Base-by-base conservation (phyloP, 176 grass and related monocot genomes). In the Juncus effusus region DNA sequence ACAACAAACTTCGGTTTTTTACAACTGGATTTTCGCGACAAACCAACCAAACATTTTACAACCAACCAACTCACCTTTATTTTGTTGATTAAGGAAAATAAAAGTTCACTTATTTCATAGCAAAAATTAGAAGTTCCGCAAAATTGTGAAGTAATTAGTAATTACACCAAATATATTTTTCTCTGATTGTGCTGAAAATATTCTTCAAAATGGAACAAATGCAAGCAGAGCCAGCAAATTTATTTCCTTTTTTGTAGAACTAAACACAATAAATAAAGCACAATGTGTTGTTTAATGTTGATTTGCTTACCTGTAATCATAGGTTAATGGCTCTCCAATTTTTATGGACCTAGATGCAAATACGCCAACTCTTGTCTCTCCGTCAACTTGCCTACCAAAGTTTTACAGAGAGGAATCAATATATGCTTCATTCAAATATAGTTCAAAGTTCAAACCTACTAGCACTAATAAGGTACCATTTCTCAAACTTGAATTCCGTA, bases 241-340 rank as follows among this genome's bases (percentile, higher is more conserved):
- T 28, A 28, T 28, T 28, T 28, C 19, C 1, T 10, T 75, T 62
- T 63, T 2, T 39, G 42, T 40, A 56, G 2, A 16, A 56, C 3
- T 3, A 11, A 39, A 45, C 12, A 41, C 38, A 42, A 10, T 66
- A n/a, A 28, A 28, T 28, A 28, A 28, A 10, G 52, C 12, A 10
- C 52, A 10, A 14, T 64, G 4, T 5, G 36, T 3, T 63, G 10
- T 71, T n/a, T 16, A 69, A 57, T 13, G 53, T 7, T 40, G 2
- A 80, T 54, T 76, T 35, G 74, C 52, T 8, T 85, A 88, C 89
- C 89, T 94, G 60, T 94, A 94, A 69, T 94, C 89, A 75, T 94
- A 94, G 60, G 85, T 88, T 68, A 94, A 77, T 6, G 72, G 76
- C n/a, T 94, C 85, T 38, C 81, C 84, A 61, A 77, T 73, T 67